Percentiles rank a stretch among this genome's conserved stretches.
Conservation (phyloP, 2,329 filamentous ascomycete genomes). For the Ophiostoma perfectum region DNA sequence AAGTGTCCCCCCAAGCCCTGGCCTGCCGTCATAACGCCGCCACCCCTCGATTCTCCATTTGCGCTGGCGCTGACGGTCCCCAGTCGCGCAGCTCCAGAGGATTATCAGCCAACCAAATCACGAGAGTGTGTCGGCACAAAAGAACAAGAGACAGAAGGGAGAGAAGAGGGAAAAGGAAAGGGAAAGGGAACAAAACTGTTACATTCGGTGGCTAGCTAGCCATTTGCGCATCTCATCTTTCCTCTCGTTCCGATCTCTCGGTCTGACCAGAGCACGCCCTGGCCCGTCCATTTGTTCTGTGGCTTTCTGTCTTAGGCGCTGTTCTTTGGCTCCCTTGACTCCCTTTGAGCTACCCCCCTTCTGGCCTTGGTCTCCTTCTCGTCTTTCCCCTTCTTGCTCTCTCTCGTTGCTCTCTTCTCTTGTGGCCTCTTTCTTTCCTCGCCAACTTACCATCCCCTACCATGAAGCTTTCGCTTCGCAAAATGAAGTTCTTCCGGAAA, state of each 20-base stretch:
- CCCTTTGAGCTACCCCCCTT: not conserved
- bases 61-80: slow-evolving; percentile 6
- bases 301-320: not conserved
- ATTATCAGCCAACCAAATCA: slow-evolving; percentile 23
- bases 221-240: not conserved
- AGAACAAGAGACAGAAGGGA: too few species aligned
- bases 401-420: not conserved
- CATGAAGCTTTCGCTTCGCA: slow-evolving; percentile 25
- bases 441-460: not conserved
- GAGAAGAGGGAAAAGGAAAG: too few species aligned
- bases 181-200: not conserved
- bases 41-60: not conserved
- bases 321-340: slow-evolving; percentile 2
- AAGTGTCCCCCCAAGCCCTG: not conserved
- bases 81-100: not conserved
- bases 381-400: not conserved
- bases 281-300: too few species aligned
- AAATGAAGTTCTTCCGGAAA: slow-evolving; percentile 35
- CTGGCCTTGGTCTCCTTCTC: not conserved
- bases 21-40: slow-evolving; percentile 5
- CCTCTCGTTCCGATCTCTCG: not conserved
- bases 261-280: too few species aligned
- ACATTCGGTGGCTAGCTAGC: not conserved
- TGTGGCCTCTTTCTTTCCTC: not conserved
- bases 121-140: not conserved